Evolutionary conservation across 129 eudicot species (phyloP).

Genomic region (Flaveria ramosissima): DNA sequence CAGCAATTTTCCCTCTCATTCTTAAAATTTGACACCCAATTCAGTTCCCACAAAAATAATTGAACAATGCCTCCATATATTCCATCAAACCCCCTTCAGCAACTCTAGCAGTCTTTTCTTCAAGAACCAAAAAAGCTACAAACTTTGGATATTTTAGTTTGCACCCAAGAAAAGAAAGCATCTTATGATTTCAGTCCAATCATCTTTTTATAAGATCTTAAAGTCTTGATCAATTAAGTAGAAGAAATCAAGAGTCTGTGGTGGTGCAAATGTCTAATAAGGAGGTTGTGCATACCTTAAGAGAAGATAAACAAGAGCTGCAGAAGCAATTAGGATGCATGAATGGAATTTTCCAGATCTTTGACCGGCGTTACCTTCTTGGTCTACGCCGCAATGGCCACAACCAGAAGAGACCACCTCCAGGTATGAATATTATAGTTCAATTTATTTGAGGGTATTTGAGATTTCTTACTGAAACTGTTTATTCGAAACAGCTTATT

Average conservation of each 20-base stretch:
- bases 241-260: conserved; percentile 20
- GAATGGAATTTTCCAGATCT: conserved; percentile 84
- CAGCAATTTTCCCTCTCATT: conserved; percentile 50
- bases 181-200: conserved; percentile 26
- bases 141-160: conserved; percentile 25
- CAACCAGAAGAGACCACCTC: conserved; percentile 55
- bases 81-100: conserved; percentile 41
- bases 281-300: conserved; percentile 48
- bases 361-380: conserved; percentile 65
- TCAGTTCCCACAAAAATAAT: conserved; percentile 40
- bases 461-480: not conserved
- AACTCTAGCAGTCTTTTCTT: conserved; percentile 47
- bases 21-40: conserved; percentile 49
- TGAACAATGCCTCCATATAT: conserved; percentile 42
- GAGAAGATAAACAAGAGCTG: conserved; percentile 62
- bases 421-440: conserved; percentile 41
- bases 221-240: conserved; percentile 1
- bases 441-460: not conserved
- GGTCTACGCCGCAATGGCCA: conserved; percentile 50
- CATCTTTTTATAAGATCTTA: conserved; percentile 21
- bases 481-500: not conserved
- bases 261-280: conserved; percentile 59
- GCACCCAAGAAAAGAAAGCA: conserved; percentile 38
- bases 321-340: conserved; percentile 92
- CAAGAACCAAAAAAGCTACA: conserved; percentile 47